These are phyloP conservation scores for Botrytis byssoidea DNA, from an alignment of 2,329 filamentous ascomycete genomes.

Conservation along the genomic window DNA sequence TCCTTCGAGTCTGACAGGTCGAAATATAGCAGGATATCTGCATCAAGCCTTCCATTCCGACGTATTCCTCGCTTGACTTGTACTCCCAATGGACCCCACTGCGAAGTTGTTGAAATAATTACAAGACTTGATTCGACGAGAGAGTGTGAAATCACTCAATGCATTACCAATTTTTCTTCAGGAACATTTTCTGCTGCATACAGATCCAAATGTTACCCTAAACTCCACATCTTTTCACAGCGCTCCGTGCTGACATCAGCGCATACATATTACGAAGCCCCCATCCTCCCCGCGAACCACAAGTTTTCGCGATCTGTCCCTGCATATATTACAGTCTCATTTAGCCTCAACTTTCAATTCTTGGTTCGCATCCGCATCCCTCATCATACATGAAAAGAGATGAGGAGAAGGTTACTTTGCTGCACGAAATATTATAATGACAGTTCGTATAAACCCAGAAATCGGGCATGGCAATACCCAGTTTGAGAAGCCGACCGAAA, in stretches of 20 bases:
- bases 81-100: background rate
- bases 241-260: slow-evolving; percentile 10
- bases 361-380: slow-evolving; percentile 2
- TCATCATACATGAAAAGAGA: background rate
- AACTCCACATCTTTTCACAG: background rate
- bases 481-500: background rate
- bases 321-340: slow-evolving; percentile 3
- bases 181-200: slow-evolving; percentile 3
- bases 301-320: slow-evolving; percentile 6
- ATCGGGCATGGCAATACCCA: background rate
- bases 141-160: background rate
- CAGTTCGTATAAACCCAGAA: background rate
- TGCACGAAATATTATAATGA: background rate
- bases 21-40: background rate
- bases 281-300: background rate
- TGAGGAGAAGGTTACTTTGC: slow-evolving; percentile 14
- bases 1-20: slow-evolving; percentile 12
- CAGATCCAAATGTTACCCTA: background rate
- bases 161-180: slow-evolving; percentile 1
- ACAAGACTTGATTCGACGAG: background rate
- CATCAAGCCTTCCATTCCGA: background rate
- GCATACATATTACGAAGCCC: background rate
- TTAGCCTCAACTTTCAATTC: background rate
- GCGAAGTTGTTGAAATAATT: background rate
- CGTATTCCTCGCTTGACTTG: background rate